These are phyloP conservation scores for Stentor coeruleus DNA, from an alignment of 73 alveolate species.

Conservation along the genomic window DNA sequence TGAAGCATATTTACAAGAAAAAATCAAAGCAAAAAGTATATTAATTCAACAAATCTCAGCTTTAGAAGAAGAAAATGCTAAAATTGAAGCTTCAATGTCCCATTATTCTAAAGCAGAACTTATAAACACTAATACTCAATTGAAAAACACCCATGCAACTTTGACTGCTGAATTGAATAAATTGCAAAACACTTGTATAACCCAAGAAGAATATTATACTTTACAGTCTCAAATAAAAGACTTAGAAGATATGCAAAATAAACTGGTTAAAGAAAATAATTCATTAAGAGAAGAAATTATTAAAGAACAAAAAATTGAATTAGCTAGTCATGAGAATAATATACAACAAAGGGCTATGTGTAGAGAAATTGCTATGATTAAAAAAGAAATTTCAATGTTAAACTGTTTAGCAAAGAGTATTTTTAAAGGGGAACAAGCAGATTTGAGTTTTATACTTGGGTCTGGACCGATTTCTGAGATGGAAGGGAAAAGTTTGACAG, in stretches of 20 bases:
- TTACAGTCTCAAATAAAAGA: background rate
- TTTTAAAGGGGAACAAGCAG: background rate
- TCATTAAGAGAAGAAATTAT: background rate
- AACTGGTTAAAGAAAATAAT: constrained; percentile 11
- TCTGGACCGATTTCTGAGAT: constrained; percentile 20
- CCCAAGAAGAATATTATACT: background rate
- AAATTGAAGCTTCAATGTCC: background rate
- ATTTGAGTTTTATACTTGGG: constrained; percentile 18
- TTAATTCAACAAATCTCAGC: background rate
- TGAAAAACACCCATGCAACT: background rate
- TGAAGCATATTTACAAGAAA: background rate
- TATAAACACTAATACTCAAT: background rate
- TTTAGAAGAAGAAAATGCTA: background rate
- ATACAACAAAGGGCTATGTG: background rate
- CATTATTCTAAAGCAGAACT: background rate
- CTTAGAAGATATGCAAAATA: constrained; percentile 15
- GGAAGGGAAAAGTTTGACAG: constrained; percentile 4
- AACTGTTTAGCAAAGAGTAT: constrained; percentile 21
- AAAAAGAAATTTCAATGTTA: constrained; percentile 19
- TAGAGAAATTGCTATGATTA: constrained; percentile 15
- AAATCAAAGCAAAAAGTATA: background rate
- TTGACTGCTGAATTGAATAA: background rate
- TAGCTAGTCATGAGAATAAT: background rate
- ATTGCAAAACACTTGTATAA: background rate
- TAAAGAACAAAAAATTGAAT: background rate